phyloP scores from a whole-genome alignment of 306 rosid genomes.

The Prunus padus region DNA sequence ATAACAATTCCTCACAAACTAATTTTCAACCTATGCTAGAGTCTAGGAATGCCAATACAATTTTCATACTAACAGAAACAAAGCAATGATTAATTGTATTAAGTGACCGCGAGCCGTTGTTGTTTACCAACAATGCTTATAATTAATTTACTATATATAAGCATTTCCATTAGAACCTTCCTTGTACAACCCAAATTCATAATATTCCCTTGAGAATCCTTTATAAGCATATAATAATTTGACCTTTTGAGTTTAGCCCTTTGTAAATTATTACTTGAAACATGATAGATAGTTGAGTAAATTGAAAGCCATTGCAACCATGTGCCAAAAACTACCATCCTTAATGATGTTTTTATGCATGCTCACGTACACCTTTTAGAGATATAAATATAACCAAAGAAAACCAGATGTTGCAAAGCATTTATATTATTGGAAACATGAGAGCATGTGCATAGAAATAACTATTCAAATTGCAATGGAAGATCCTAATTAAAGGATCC shows the following conservation, averaged over 20 bases:
- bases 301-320: constrained; percentile 59
- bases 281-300: constrained; percentile 55
- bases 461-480: neutral
- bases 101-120: constrained; percentile 30
- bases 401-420: constrained; percentile 24
- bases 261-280: constrained; percentile 21
- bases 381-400: neutral
- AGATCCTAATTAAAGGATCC: no score
- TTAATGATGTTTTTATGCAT: neutral
- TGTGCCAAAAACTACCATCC: constrained; percentile 46
- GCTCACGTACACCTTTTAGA: constrained; percentile 22
- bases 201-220: constrained; percentile 28
- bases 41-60: no score
- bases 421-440: constrained; percentile 49
- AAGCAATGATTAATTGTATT: constrained; percentile 23
- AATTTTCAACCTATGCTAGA: no score
- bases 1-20: no score
- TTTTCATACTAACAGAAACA: no score
- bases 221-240: constrained; percentile 30
- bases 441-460: constrained; percentile 51
- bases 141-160: constrained; percentile 1
- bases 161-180: constrained; percentile 31
- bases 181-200: constrained; percentile 24
- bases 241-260: constrained; percentile 26
- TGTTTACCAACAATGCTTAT: constrained; percentile 23